Evolutionary conservation across 2,329 filamentous ascomycete species (phyloP), one percentile per base, ranked within the genome.

Genomic region (Claviceps sp.): DNA sequence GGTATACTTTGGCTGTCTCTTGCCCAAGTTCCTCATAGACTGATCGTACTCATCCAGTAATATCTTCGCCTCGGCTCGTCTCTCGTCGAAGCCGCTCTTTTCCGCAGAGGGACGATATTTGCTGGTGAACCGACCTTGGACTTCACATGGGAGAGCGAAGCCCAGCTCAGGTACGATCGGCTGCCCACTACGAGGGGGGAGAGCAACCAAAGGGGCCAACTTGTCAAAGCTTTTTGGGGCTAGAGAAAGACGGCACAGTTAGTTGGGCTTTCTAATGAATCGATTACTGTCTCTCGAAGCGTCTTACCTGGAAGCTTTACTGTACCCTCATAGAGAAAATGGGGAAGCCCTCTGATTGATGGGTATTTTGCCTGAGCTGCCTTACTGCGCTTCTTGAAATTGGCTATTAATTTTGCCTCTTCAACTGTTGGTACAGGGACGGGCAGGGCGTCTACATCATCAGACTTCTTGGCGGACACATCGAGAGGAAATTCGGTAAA

Each of bases 151-250:
- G 14, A 73, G 61, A 11, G 59, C 60, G 47, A 67, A 67, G 4
- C 66, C 67, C 34, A 71, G 52, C 37, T 70, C 68, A 1, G 69
- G 66, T 2, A 72, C 61, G 50, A 72, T 65, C 2, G 62, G 57
- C 42, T 65, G 68, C 8, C 68, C 66, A 22, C 63, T 71, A 42
- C 64, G 65, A 14, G 70, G 60, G 7, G 71, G 68, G 20, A 70
- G 55, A 6, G 71, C 70, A 16, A 73, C 67, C 26, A 72, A 59
- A 5, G 71, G 71, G 1, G 68, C 63, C 38, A 73, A 61, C 54
- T 72, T 72, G 46, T 73, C 71, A 51, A 71, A 72, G 51, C 68
- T 71, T 56, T 73, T 73, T 5, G 70, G 69, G 0, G 65, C 67
- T 56, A 34, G 6, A 26, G 16, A 38, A 26, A 18, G 48, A 14